These are phyloP conservation scores for Starmera caribaea DNA, from an alignment of 805 yeast species.

Conservation along the genomic window DNA sequence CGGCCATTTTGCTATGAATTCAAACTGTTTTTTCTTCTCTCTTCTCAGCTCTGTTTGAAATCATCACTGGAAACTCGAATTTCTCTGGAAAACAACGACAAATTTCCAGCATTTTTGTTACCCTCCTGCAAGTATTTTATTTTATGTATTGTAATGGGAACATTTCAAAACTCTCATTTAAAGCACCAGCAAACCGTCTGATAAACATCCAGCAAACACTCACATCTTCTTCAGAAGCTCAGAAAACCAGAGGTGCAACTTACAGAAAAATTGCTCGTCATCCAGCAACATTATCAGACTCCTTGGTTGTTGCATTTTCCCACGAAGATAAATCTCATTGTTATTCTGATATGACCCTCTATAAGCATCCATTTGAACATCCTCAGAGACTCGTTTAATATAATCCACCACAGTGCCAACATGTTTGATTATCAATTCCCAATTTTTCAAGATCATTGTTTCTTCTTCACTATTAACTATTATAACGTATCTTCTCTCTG, in stretches of 20 bases:
- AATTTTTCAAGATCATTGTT: slow-evolving; percentile 38
- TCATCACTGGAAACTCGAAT: no score
- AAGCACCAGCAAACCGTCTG: no score
- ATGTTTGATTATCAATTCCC: slow-evolving; percentile 39
- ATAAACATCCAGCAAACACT: no score
- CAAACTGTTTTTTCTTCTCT: no score
- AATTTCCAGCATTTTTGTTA: no score
- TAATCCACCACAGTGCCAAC: slow-evolving; percentile 29
- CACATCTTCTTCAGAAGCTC: slow-evolving; percentile 30
- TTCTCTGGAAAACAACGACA: no score
- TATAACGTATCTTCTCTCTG: slow-evolving; percentile 57
- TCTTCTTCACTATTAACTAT: slow-evolving; percentile 50
- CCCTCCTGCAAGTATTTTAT: no score
- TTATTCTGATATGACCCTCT: slow-evolving; percentile 16
- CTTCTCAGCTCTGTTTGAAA: no score
- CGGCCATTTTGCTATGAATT: background rate
- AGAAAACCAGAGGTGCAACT: slow-evolving; percentile 57
- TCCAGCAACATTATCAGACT: slow-evolving; percentile 45
- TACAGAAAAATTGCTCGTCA: slow-evolving; percentile 43
- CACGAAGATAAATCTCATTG: slow-evolving; percentile 44
- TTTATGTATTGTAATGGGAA: no score
- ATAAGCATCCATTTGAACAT: slow-evolving; percentile 11
- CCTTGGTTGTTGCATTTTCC: slow-evolving; percentile 44
- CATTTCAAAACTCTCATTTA: no score
- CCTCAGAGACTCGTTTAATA: slow-evolving; percentile 17